Evolutionary conservation across 108 stramenopile species (phyloP).

Genomic region (Craspedostauros australis): DNA sequence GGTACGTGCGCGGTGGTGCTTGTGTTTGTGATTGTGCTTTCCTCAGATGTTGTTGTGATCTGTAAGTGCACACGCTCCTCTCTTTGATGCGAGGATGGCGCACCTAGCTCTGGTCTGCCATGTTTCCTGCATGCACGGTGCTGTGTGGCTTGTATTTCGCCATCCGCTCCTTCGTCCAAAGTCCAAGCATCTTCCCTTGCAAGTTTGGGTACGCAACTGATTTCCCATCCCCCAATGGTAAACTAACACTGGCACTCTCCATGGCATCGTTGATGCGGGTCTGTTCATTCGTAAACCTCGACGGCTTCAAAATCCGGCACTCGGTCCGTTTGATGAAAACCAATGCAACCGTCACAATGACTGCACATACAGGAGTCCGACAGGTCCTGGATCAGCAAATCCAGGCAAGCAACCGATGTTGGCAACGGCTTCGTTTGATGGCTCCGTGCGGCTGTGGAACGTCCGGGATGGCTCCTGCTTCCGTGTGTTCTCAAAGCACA

Average conservation of each 20-base stretch:
- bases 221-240: background rate
- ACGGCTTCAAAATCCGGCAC: no score
- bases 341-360: background rate
- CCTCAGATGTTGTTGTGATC: background rate
- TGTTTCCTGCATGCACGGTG: no score
- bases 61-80: background rate
- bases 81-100: background rate
- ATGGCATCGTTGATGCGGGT: background rate
- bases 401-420: constrained; percentile 80
- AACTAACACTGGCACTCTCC: background rate
- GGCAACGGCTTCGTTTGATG: constrained; percentile 94
- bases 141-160: no score
- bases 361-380: constrained; percentile 71
- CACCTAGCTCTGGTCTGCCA: no score
- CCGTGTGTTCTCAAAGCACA: constrained; percentile 75
- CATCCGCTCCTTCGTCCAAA: background rate
- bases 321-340: background rate
- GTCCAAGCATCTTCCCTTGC: background rate
- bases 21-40: no score
- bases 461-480: constrained; percentile 76
- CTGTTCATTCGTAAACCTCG: no score
- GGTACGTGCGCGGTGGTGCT: constrained; percentile 48
- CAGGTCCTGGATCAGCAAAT: constrained; percentile 85
- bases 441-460: constrained; percentile 92
- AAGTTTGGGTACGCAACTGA: background rate